These are phyloP conservation scores for Pythium aphanidermatum DNA, from an alignment of 352 stramenopile genomes.

Conservation along the genomic window DNA sequence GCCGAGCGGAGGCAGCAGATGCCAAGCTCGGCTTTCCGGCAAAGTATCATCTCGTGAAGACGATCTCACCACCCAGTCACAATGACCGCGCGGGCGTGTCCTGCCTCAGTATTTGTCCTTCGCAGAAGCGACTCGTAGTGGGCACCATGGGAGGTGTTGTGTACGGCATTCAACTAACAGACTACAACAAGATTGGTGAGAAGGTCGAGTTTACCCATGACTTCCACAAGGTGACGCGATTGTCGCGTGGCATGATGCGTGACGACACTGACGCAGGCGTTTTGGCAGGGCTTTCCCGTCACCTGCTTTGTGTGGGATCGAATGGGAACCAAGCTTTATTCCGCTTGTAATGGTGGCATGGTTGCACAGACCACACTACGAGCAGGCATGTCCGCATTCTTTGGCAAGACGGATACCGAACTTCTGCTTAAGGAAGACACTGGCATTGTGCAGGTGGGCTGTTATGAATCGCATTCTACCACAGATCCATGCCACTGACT, in stretches of 20 bases:
- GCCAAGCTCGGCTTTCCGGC: conserved; percentile 25
- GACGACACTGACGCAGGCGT: not conserved
- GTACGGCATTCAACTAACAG: conserved; percentile 71
- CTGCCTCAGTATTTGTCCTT: conserved; percentile 73
- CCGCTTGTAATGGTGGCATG: conserved; percentile 69
- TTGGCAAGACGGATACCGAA: conserved; percentile 76
- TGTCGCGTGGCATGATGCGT: not conserved
- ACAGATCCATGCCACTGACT: not conserved
- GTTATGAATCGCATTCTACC: not conserved
- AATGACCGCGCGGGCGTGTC: conserved; percentile 64
- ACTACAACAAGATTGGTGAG: conserved; percentile 86
- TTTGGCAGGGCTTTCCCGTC: conserved; percentile 55
- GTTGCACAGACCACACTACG: conserved; percentile 75
- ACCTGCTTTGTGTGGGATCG: conserved; percentile 82
- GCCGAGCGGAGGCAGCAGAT: conserved; percentile 23
- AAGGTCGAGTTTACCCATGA: conserved; percentile 86
- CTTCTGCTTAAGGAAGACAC: conserved; percentile 83
- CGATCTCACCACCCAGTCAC: conserved; percentile 62
- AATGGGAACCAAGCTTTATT: conserved; percentile 63
- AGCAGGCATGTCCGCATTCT: conserved; percentile 77
- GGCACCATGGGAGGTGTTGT: conserved; percentile 73
- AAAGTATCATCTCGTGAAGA: conserved; percentile 86
- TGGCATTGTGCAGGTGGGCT: conserved; percentile 67
- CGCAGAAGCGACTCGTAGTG: conserved; percentile 76
- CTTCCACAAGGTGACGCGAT: conserved; percentile 52